Percentiles rank a stretch among this genome's conserved stretches.
Evolutionary conservation across 192 early-diverging fungal genomes (phyloP).

Genomic region (Spizellomyces punctatus): DNA sequence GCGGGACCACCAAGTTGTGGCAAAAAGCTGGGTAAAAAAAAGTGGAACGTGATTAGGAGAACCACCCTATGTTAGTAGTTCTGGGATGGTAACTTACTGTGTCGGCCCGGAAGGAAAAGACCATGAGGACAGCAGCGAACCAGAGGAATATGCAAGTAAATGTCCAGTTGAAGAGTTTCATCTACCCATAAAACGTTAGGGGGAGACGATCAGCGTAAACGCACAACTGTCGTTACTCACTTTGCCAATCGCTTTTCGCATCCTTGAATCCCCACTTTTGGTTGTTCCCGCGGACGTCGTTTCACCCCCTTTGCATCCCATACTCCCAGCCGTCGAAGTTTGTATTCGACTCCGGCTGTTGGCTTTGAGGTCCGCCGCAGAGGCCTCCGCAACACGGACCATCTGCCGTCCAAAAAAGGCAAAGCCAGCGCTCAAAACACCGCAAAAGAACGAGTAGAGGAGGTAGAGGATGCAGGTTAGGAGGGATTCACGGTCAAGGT

Average conservation of each 20-base stretch:
- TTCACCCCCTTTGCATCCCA: too few species aligned
- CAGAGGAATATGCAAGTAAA: constrained; percentile 12
- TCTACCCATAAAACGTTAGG: neutral
- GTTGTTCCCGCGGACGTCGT: neutral
- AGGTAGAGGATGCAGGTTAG: neutral
- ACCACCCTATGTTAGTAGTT: too few species aligned
- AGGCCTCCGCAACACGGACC: neutral
- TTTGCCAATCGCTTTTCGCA: neutral
- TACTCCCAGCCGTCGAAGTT: too few species aligned
- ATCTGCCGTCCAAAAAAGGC: constrained; percentile 6
- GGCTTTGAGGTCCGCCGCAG: neutral
- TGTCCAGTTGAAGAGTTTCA: constrained; percentile 7
- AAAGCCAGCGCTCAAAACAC: neutral
- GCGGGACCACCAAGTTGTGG: neutral
- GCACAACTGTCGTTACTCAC: neutral
- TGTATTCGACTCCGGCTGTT: neutral
- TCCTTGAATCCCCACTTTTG: neutral
- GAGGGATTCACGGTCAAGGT: neutral
- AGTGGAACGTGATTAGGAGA: too few species aligned
- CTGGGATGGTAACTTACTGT: neutral
- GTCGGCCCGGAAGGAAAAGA: neutral
- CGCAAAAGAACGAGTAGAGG: constrained; percentile 1
- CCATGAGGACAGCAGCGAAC: constrained; percentile 5
- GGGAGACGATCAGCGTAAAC: neutral
- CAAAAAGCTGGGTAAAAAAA: neutral